Evolutionary conservation across 345 rosid species (phyloP), one percentile per base, ranked within the genome.

Genomic region (Hypericum androsaemum): DNA sequence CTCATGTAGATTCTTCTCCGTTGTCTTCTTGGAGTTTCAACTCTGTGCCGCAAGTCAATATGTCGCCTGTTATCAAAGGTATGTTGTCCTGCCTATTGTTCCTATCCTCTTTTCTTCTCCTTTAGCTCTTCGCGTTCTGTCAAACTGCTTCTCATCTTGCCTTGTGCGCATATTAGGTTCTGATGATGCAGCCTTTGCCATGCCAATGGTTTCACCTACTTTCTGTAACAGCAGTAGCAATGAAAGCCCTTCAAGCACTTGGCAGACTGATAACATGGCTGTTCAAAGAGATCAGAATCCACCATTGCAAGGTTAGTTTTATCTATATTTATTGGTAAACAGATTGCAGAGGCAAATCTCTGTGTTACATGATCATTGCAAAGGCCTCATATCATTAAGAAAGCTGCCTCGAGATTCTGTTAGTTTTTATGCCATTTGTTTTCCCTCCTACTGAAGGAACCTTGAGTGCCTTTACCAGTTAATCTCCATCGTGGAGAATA

Each of bases 21-120:
- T 59, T 60, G 58, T 71, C 89, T 71, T 76, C 86, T 44, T 77
- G 86, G 86, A 70, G 59, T 60, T 62, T 35, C 41, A 59, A 69
- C 58, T 52, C 86, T 22, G 43, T 42, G 42, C 66, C 77, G 15
- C 64, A 76, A 45, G 65, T 68, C 47, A 64, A 45, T 60, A 47
- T 50, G 9, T 39, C 82, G 8, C 76, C 55, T 59, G 66, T 43
- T 43, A 52, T 65, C 41, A 74, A 65, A 70, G 86, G 94, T 84
- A 66, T 39, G n/a, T n/a, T n/a, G n/a, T n/a, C n/a, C n/a, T n/a
- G n/a, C n/a, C n/a, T n/a, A n/a, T n/a, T n/a, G 37, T 38, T 15
- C 47, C 59, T 16, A 43, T 41, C 47, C 12, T 3, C 5, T 49
- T 5, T 7, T 22, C 46, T 40, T 13, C n/a, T 9, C 8, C 1